A percentile compares a stretch with the other conserved stretches of the same genome.
Evolutionary conservation across 2,329 filamentous ascomycete species (phyloP).

Genomic region (Aspergillus eucalypticola): DNA sequence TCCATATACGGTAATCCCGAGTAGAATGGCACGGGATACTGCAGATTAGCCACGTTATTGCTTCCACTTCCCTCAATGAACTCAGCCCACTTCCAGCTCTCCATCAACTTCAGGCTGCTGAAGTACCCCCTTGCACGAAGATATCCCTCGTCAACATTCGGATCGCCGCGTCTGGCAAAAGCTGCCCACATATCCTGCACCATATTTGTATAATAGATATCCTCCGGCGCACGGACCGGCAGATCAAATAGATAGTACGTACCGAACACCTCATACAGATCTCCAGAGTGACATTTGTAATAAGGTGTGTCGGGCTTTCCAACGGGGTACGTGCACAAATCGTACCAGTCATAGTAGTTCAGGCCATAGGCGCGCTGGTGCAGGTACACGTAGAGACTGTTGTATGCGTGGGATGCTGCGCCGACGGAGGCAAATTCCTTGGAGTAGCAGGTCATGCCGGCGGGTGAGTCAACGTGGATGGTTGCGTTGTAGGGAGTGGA

Average conservation of each 20-base stretch:
- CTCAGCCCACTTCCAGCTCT: neutral
- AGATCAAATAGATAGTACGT: conserved; percentile 37
- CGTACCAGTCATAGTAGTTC: conserved; percentile 55
- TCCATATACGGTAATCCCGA: neutral
- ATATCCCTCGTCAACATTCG: conserved; percentile 52
- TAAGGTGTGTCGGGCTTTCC: conserved; percentile 55
- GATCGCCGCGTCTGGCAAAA: conserved; percentile 54
- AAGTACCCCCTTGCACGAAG: conserved; percentile 51
- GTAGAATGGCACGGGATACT: neutral
- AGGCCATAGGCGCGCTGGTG: conserved; percentile 61
- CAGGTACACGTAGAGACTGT: conserved; percentile 48
- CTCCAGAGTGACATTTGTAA: conserved; percentile 55
- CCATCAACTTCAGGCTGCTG: conserved; percentile 13
- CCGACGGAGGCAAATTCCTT: conserved; percentile 60
- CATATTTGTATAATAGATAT: conserved; percentile 50
- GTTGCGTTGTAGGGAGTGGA: conserved; percentile 43
- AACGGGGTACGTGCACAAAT: conserved; percentile 43
- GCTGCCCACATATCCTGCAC: conserved; percentile 52
- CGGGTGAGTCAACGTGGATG: conserved; percentile 42
- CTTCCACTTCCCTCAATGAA: neutral
- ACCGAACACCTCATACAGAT: conserved; percentile 56
- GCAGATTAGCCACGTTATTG: neutral
- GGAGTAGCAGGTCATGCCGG: conserved; percentile 27
- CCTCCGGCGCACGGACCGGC: conserved; percentile 52
- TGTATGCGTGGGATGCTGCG: conserved; percentile 47